These are phyloP conservation scores for Andrographis paniculata DNA, from an alignment of 305 asterid species.

Conservation along the genomic window DNA sequence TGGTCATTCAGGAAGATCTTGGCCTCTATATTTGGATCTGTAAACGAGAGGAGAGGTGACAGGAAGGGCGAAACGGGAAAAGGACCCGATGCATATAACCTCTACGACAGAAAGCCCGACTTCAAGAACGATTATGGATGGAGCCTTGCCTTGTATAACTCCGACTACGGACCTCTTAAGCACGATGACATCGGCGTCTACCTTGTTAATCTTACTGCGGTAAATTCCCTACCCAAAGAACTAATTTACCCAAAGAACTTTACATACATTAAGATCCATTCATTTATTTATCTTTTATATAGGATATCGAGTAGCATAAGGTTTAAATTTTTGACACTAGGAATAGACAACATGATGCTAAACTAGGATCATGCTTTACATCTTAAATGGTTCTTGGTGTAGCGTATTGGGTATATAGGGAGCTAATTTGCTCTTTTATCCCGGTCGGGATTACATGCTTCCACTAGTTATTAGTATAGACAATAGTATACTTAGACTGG, in stretches of 20 bases:
- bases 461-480: no score
- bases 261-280: background rate
- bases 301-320: no score
- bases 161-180: conserved; percentile 50
- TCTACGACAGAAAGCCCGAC: conserved; percentile 45
- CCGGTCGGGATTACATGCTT: no score
- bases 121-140: conserved; percentile 63
- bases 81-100: conserved; percentile 54
- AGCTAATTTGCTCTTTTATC: no score
- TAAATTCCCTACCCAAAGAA: conserved; percentile 13
- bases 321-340: no score
- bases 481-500: no score
- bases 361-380: no score
- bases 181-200: conserved; percentile 44
- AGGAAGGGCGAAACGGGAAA: conserved; percentile 17
- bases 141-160: conserved; percentile 54
- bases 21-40: conserved; percentile 28
- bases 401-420: no score
- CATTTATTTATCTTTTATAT: no score
- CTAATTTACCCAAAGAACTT: no score
- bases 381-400: no score
- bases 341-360: no score
- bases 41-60: conserved; percentile 4
- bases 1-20: conserved; percentile 59
- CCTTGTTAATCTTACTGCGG: conserved; percentile 72